Percentiles rank a stretch among this genome's conserved stretches.
Evolutionary conservation across 2,329 filamentous ascomycete genomes (phyloP).

Genomic region (Fusarium sp.): DNA sequence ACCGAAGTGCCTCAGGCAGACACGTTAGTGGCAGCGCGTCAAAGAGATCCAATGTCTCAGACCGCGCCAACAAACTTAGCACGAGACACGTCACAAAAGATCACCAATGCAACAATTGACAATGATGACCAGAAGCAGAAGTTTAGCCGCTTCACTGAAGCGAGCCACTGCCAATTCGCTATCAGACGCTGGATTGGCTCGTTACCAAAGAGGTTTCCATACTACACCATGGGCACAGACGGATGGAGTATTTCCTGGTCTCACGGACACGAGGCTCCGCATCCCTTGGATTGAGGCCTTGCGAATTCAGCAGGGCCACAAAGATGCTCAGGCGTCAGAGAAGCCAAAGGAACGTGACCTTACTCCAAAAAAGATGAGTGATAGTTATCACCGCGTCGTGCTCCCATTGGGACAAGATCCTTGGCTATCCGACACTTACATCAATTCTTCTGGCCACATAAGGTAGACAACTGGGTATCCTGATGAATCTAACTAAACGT

Average conservation of each 20-base stretch:
- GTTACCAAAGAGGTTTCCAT: conserved; percentile 25
- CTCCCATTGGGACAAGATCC: conserved; percentile 79
- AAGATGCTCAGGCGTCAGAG: conserved; percentile 21
- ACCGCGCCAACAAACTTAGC: background rate
- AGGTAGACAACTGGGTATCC: conserved; percentile 47
- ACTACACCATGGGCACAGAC: conserved; percentile 31
- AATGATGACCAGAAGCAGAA: conserved; percentile 23
- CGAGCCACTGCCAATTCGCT: background rate
- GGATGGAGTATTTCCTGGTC: conserved; percentile 46
- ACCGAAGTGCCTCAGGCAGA: background rate
- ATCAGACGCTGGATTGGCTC: background rate
- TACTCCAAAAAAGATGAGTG: conserved; percentile 46
- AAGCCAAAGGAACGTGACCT: conserved; percentile 40
- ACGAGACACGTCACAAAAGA: conserved; percentile 17
- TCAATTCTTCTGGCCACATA: conserved; percentile 81
- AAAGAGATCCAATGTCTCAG: background rate
- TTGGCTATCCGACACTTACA: conserved; percentile 82
- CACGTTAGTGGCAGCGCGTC: background rate
- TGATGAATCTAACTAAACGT: background rate
- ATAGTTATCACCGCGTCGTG: conserved; percentile 49
- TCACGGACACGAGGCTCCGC: conserved; percentile 41
- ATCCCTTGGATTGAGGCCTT: conserved; percentile 48
- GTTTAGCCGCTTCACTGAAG: conserved; percentile 8
- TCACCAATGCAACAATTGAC: conserved; percentile 1
- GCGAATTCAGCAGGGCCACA: conserved; percentile 34